These are phyloP conservation scores for Starmerella potacharoeniae DNA, from an alignment of 805 yeast species.

Conservation along the genomic window DNA sequence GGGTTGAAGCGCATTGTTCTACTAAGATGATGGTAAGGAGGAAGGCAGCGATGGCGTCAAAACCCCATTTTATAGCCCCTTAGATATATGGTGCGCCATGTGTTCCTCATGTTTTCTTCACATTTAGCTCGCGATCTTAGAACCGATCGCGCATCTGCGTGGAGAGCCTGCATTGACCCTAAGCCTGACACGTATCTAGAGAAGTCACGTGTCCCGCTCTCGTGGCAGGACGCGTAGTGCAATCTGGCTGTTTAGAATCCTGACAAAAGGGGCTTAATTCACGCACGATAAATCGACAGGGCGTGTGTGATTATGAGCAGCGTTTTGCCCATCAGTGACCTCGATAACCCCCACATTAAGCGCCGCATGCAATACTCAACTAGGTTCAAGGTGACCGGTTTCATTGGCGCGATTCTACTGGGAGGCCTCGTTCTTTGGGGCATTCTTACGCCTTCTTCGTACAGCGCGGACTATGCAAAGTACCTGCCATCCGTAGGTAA, in stretches of 20 bases:
- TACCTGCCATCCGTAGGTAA: background rate
- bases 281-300: background rate
- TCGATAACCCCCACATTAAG: conserved; percentile 18
- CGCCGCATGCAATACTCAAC: conserved; percentile 4
- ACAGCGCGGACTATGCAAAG: background rate
- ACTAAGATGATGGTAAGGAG: background rate
- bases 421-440: conserved; percentile 2
- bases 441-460: background rate
- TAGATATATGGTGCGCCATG: no score
- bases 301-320: background rate
- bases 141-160: background rate
- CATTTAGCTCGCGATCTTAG: background rate
- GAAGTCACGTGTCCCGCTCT: background rate
- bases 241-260: background rate
- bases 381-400: conserved; percentile 8
- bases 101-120: background rate
- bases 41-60: background rate
- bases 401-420: conserved; percentile 2
- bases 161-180: background rate
- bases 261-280: background rate
- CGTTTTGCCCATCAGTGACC: conserved; percentile 13
- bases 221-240: background rate
- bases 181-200: background rate
- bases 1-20: background rate
- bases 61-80: background rate